These are phyloP conservation scores for Trichoderma sp. DNA, from an alignment of 2,329 filamentous ascomycete genomes.

Conservation along the genomic window DNA sequence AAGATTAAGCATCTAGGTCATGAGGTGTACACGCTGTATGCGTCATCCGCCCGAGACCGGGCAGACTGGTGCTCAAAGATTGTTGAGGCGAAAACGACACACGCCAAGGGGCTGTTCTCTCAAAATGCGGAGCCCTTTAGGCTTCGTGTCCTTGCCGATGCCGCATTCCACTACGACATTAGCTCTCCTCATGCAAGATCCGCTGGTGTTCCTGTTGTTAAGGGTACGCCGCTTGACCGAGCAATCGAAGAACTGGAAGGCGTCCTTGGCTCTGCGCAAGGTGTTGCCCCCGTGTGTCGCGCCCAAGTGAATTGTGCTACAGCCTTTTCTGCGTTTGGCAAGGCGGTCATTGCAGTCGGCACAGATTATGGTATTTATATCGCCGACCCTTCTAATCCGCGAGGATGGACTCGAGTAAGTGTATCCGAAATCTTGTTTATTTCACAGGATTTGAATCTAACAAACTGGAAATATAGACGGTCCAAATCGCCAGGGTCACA, in stretches of 20 bases:
- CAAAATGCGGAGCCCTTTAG: constrained; percentile 97
- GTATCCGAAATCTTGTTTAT: background rate
- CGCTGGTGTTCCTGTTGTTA: constrained; percentile 74
- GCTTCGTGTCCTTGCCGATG: constrained; percentile 85
- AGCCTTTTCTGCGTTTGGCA: constrained; percentile 79
- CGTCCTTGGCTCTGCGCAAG: constrained; percentile 65
- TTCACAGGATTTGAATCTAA: background rate
- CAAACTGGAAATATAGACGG: constrained; percentile 52
- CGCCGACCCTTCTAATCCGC: constrained; percentile 81
- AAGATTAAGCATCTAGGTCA: constrained; percentile 92
- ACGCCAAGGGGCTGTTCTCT: constrained; percentile 81
- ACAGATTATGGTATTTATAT: constrained; percentile 94
- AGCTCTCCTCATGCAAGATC: constrained; percentile 57
- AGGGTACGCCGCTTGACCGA: constrained; percentile 85
- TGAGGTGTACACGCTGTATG: constrained; percentile 88
- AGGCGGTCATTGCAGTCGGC: constrained; percentile 85
- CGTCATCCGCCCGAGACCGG: constrained; percentile 68
- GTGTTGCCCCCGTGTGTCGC: constrained; percentile 75
- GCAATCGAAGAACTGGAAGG: constrained; percentile 86
- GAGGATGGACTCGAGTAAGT: constrained; percentile 84
- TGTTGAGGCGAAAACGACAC: constrained; percentile 88
- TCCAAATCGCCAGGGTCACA: constrained; percentile 73
- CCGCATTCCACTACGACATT: constrained; percentile 79
- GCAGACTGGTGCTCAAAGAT: constrained; percentile 92
- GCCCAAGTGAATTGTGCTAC: constrained; percentile 91